Base-by-base conservation (phyloP, 2,329 filamentous ascomycete genomes). In the Juglanconis juglandina region DNA sequence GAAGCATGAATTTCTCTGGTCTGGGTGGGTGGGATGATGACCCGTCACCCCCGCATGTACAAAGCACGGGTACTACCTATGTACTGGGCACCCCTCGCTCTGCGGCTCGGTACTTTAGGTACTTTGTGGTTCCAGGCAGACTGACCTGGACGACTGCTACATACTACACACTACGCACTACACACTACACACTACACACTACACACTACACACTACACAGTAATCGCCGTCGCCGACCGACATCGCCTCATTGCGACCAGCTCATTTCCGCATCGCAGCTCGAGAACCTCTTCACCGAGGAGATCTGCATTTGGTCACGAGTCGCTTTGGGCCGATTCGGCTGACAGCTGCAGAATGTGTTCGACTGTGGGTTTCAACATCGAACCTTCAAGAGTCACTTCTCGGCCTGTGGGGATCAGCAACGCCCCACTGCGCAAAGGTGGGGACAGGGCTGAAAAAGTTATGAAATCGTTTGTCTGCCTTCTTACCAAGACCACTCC, bases 381-480 rank as follows among this genome's bases (percentile, higher is more conserved):
- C 34, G 49, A 13, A 32, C 33, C 39, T 48, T 53, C 48, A 33
- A 52, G 58, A 53, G 53, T 60, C 60, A 37, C 46, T 30, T 60
- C 49, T 53, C 49, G 48, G 42, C 48, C 47, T 39, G 53, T 48
- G 54, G 53, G 58, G 53, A 24, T 41, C 32, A 32, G 30, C 24
- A 24, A 24, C 24, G 24, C 24, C 24, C 24, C 24, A 44, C 32
- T 32, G 30, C 35, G 51, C 44, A 44, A 53, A 56, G 56, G 34
- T 56, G 59, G 63, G 56, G 63, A 56, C 63, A 58, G 53, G 61
- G 61, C 61, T 61, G 56, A 62, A 62, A 58, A 52, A n/a, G 32
- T 65, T 65, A 65, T 52, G 53, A 65, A 65, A 65, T 60, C 32
- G 58, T 65, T 65, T 64, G 64, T 65, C 64, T 39, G 44, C 9